Conservation (phyloP, 2,329 filamentous ascomycete genomes). For the Talaromyces sp. region DNA sequence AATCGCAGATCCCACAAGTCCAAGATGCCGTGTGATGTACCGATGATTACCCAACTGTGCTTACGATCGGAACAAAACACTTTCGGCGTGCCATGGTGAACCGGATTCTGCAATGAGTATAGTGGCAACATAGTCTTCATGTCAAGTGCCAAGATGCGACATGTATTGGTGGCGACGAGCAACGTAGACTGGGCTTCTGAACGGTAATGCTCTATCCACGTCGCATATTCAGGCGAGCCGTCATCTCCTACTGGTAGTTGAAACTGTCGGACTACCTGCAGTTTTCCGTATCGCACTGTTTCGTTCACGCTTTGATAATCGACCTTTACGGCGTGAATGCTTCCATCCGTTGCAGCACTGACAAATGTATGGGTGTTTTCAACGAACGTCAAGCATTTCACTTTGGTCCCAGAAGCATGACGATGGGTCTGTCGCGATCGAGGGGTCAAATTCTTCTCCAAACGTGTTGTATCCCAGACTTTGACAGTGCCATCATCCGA, state of each 20-base stretch:
- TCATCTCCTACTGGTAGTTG: constrained; percentile 52
- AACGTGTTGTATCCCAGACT: constrained; percentile 84
- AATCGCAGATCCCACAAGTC: constrained; percentile 98
- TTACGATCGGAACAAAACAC: constrained; percentile 85
- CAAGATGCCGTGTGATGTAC: constrained; percentile 87
- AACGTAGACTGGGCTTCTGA: constrained; percentile 77
- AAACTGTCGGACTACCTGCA: constrained; percentile 73
- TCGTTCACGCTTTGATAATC: constrained; percentile 59
- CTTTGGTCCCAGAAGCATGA: constrained; percentile 65
- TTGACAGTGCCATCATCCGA: constrained; percentile 88
- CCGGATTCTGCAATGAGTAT: constrained; percentile 77
- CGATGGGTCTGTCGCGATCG: constrained; percentile 81
- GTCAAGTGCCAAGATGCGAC: constrained; percentile 78
- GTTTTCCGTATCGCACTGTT: constrained; percentile 69
- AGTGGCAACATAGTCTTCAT: constrained; percentile 79
- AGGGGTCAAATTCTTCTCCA: constrained; percentile 88
- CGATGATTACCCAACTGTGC: constrained; percentile 85
- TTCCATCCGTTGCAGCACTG: constrained; percentile 84
- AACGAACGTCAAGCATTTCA: constrained; percentile 82
- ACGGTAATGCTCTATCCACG: constrained; percentile 91
- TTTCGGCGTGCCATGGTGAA: constrained; percentile 86
- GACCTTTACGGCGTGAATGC: constrained; percentile 84
- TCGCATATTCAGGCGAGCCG: constrained; percentile 63
- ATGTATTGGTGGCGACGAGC: constrained; percentile 79
- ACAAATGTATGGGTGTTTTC: constrained; percentile 93